phyloP scores from a whole-genome alignment of 2,329 filamentous ascomycete species.

The Aspergillus sp. region DNA sequence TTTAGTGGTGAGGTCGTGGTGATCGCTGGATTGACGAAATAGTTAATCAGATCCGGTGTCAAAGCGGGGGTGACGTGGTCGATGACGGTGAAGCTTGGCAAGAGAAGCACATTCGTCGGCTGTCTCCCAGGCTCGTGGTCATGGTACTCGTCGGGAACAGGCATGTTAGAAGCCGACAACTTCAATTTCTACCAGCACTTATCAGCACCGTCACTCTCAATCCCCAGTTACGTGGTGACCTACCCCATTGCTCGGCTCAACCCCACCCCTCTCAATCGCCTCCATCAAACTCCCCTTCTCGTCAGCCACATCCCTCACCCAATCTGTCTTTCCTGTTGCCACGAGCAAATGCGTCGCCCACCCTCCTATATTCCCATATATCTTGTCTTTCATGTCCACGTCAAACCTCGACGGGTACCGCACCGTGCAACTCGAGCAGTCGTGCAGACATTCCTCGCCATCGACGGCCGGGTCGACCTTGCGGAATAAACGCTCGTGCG shows the following conservation, averaged over 20 bases:
- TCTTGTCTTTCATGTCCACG: conserved; percentile 66
- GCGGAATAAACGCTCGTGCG: conserved; percentile 58
- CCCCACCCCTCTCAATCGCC: conserved; percentile 39
- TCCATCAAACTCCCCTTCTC: conserved; percentile 48
- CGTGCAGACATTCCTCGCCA: conserved; percentile 80
- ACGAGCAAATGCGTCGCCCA: conserved; percentile 31
- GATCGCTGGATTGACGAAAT: conserved; percentile 61
- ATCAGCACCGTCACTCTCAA: conserved; percentile 31
- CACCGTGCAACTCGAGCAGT: conserved; percentile 75
- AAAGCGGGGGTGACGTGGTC: conserved; percentile 74
- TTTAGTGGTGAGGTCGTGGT: conserved; percentile 69
- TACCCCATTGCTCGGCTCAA: conserved; percentile 62
- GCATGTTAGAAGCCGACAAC: conserved; percentile 88
- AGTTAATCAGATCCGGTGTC: conserved; percentile 63
- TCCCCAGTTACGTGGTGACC: too few species aligned
- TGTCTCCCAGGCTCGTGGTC: conserved; percentile 48
- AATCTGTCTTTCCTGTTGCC: conserved; percentile 32
- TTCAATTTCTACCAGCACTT: conserved; percentile 60
- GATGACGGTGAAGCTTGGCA: conserved; percentile 76
- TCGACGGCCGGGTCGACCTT: conserved; percentile 69
- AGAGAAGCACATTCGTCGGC: conserved; percentile 73
- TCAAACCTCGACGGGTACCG: conserved; percentile 67
- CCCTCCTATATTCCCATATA: conserved; percentile 42
- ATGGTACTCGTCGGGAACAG: conserved; percentile 61
- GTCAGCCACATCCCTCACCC: conserved; percentile 27